These are phyloP conservation scores for Talaromyces nanjingensis DNA, from an alignment of 495 filamentous ascomycete species.

Conservation along the genomic window DNA sequence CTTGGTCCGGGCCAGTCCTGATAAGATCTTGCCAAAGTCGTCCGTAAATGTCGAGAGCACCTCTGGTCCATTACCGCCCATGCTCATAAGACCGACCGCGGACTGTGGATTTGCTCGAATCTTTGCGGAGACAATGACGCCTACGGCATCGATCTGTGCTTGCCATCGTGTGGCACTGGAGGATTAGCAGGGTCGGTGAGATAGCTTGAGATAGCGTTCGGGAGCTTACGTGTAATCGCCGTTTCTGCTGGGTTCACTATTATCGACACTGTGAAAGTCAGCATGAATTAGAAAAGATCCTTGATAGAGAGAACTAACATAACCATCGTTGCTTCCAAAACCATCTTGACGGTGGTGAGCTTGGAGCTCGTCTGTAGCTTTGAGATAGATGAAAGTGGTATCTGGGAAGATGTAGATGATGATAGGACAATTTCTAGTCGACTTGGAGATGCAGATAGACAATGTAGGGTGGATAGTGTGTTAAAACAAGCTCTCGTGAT, in stretches of 20 bases:
- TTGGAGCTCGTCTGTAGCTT: slow-evolving; percentile 2
- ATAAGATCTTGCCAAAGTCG: slow-evolving; percentile 89
- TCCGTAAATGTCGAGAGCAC: slow-evolving; percentile 92
- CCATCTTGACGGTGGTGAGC: slow-evolving; percentile 47
- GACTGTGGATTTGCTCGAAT: slow-evolving; percentile 93
- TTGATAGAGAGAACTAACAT: slow-evolving; percentile 25
- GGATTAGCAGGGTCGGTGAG: neutral
- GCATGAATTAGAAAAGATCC: slow-evolving; percentile 1
- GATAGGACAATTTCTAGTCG: neutral
- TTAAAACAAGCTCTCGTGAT: neutral
- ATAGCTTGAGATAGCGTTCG: neutral
- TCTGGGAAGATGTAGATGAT: no score
- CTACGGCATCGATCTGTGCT: slow-evolving; percentile 90
- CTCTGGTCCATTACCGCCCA: slow-evolving; percentile 95
- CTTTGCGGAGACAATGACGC: slow-evolving; percentile 89
- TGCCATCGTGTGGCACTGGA: slow-evolving; percentile 83
- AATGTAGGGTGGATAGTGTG: neutral
- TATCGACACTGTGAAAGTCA: slow-evolving; percentile 67
- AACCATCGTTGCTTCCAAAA: slow-evolving; percentile 68
- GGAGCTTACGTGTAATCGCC: slow-evolving; percentile 70
- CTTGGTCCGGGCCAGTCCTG: slow-evolving; percentile 89
- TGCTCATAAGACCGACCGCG: slow-evolving; percentile 95
- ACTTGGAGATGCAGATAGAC: neutral
- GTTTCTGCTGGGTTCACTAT: slow-evolving; percentile 95
- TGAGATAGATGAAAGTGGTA: neutral